phyloP scores from a whole-genome alignment of 306 rosid species.

The Medicago lupulina region DNA sequence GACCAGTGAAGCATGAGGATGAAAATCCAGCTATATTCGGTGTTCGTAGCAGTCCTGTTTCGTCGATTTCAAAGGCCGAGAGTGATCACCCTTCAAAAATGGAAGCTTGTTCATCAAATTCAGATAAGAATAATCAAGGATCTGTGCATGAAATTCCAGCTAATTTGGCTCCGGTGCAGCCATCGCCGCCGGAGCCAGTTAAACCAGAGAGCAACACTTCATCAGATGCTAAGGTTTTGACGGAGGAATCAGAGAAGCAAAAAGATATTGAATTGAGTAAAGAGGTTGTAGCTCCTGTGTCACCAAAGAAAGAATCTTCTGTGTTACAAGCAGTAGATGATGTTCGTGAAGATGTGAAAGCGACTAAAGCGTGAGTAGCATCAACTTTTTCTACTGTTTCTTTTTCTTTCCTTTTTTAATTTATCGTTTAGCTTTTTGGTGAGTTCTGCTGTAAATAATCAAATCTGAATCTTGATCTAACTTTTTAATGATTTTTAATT shows the following conservation, averaged over 20 bases:
- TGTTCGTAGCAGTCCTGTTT: slow-evolving; percentile 59
- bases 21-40: slow-evolving; percentile 56
- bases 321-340: slow-evolving; percentile 61
- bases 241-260: slow-evolving; percentile 58
- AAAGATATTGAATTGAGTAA: slow-evolving; percentile 55
- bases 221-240: slow-evolving; percentile 51
- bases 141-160: slow-evolving; percentile 60
- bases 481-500: slow-evolving; percentile 28
- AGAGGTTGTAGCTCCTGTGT: slow-evolving; percentile 62
- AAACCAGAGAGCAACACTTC: slow-evolving; percentile 56
- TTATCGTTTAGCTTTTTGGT: slow-evolving; percentile 16
- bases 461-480: slow-evolving; percentile 38
- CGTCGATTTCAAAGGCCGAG: slow-evolving; percentile 49
- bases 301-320: slow-evolving; percentile 75
- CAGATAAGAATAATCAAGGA: slow-evolving; percentile 60
- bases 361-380: slow-evolving; percentile 79
- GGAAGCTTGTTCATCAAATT: slow-evolving; percentile 54
- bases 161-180: slow-evolving; percentile 42
- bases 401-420: neutral
- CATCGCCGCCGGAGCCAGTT: slow-evolving; percentile 44
- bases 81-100: slow-evolving; percentile 59
- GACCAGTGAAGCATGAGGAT: slow-evolving; percentile 75
- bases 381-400: slow-evolving; percentile 30
- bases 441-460: slow-evolving; percentile 27
- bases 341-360: slow-evolving; percentile 63